Base-by-base conservation (phyloP, 2,329 filamentous ascomycete genomes). In the Beauveria asiatica region DNA sequence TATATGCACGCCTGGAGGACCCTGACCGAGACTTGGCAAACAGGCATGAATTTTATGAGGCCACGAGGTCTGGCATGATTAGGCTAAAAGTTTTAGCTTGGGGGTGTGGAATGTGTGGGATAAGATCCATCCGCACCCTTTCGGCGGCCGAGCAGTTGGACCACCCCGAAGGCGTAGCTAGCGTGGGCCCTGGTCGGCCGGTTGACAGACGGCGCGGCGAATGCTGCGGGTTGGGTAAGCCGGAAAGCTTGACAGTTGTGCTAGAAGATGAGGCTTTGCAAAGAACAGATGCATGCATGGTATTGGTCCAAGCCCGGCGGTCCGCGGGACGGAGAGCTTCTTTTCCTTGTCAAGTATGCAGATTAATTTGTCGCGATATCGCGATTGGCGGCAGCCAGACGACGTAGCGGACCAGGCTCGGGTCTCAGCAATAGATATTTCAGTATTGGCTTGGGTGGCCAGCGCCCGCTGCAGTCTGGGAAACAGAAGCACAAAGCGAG, bases 111-210 rank as follows among this genome's bases (percentile, higher is more conserved):
- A 59, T 53, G 49, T 37, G 33, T 59, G 57, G 57, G 39, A 59
- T 59, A 33, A 57, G 57, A 59, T 59, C 57, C 57, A 59, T 59
- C 49, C 57, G 57, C 57, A 59, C 57, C 25, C 25, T 41, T 59
- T 59, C 57, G 57, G 57, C 25, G 13, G 57, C 57, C 57, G 57
- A 59, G 49, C 30, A 41, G 57, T 30, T 53, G 57, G 41, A 59
- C 57, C 57, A 48, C 49, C 41, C 57, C 49, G 57, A 53, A 59
- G 57, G 49, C 49, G 57, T 19, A 49, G 11, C 11, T 57, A 57
- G 55, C 44, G 55, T 57, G 45, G 51, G 27, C 16, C 19, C 30
- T 56, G 27, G 53, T 48, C 33, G 55, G 55, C 30, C 45, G 44
- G 33, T 41, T 37, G 30, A 42, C 42, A 39, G 45, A 50, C 45